These are phyloP conservation scores for Mikania micrantha DNA, from an alignment of 129 eudicot genomes.

Conservation along the genomic window DNA sequence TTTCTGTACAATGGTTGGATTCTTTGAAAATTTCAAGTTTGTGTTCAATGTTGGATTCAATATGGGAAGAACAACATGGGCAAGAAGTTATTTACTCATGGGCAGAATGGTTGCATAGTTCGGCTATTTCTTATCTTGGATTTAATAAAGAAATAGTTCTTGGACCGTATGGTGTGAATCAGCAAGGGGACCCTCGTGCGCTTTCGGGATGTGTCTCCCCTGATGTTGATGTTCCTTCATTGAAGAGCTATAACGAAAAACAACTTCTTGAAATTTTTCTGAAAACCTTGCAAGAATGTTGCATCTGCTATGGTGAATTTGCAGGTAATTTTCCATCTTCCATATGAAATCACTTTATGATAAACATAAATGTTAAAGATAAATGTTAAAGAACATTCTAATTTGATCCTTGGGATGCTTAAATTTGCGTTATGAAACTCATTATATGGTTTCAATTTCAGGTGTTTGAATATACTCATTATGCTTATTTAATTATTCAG, in stretches of 20 bases:
- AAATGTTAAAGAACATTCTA: too few species aligned
- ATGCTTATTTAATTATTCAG: too few species aligned
- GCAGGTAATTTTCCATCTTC: constrained; percentile 41
- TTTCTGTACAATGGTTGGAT: constrained; percentile 73
- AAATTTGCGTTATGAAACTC: too few species aligned
- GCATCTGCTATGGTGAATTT: constrained; percentile 82
- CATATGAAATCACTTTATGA: neutral
- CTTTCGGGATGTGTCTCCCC: constrained; percentile 68
- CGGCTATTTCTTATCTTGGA: constrained; percentile 60
- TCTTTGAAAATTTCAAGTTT: constrained; percentile 49
- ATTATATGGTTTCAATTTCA: too few species aligned
- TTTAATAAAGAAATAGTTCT: constrained; percentile 54
- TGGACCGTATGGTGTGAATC: constrained; percentile 58
- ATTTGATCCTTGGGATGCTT: too few species aligned
- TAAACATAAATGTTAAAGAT: neutral
- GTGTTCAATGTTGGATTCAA: constrained; percentile 71
- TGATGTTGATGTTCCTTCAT: constrained; percentile 59
- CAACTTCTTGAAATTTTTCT: constrained; percentile 52
- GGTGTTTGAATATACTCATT: neutral
- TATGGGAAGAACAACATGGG: constrained; percentile 72
- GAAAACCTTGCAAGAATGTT: constrained; percentile 72
- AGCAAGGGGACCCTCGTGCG: constrained; percentile 58
- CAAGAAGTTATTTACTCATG: constrained; percentile 86
- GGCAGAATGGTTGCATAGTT: constrained; percentile 78
- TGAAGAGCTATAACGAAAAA: constrained; percentile 79